Evolutionary conservation across 768 basidiomycete species (phyloP), one percentile per base, ranked within the genome.

Genomic region (Kwoniella pini): DNA sequence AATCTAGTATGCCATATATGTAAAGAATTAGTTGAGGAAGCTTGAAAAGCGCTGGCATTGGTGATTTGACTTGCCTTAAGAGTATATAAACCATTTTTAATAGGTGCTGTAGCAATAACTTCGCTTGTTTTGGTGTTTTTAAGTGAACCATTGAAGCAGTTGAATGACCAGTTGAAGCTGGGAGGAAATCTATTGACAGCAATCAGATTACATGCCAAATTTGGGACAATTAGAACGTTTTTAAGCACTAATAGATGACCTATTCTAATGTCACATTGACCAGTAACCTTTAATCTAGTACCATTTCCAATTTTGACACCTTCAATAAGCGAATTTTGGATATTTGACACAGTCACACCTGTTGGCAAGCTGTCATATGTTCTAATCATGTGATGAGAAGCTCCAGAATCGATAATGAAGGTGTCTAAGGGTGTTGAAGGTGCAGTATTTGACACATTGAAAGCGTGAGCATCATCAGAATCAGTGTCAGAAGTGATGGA

Each of bases 391-490:
- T 62, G 60, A 30, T 62, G 60, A n/a, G 54, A 49, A 0, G 60
- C 60, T 21, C 60, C 33, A 7, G 60, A 62, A 27, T 62, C 60
- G 22, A 55, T 56, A 22, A 56, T 62, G 28, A 55, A 62, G 24
- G 5, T 24, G n/a, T 55, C 40, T 36, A 15, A 36, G 15, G 7
- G 33, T 7, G 33, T 15, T 36, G 7, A 15, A 44, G 5, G 24
- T 12, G 58, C 7, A 24, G 4, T 26, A 1, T 5, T 45, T 15
- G 7, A 15, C 7, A 15, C 33, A 15, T 36, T 36, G 33, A 7
- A 36, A 15, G 33, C 33, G 15, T 36, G 33, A 7, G 33, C 33
- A 36, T 36, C 33, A 15, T 15, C 15, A 7, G 33, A 15, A 36
- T 36, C 15, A 15, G 33, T 7, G 33, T 15, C 15, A 15, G 15